phyloP scores from a whole-genome alignment of 2,329 filamentous ascomycete genomes.

The Diaporthe australafricana region DNA sequence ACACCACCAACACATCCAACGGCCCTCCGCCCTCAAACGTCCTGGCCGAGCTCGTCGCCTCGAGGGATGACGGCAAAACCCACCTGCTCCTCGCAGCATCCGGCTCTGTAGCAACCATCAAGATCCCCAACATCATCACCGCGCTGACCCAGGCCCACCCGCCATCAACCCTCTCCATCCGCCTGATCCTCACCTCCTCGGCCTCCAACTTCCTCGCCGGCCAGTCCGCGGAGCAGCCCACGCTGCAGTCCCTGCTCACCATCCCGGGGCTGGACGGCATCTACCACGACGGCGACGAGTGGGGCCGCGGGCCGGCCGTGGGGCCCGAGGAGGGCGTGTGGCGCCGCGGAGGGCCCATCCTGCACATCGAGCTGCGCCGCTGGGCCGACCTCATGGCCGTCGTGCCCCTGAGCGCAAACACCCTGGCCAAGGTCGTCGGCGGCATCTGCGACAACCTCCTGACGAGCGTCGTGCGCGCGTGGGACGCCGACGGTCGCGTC shows the following conservation, averaged over 20 bases:
- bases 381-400: conserved; percentile 86
- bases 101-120: conserved; percentile 86
- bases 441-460: conserved; percentile 85
- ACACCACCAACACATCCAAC: background rate
- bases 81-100: conserved; percentile 38
- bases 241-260: conserved; percentile 66
- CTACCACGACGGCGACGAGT: conserved; percentile 89
- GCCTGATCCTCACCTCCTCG: conserved; percentile 82
- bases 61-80: conserved; percentile 29
- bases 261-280: conserved; percentile 82
- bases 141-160: conserved; percentile 60
- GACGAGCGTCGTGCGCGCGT: conserved; percentile 81
- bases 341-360: conserved; percentile 80
- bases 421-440: conserved; percentile 83
- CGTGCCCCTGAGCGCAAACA: conserved; percentile 86
- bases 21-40: background rate
- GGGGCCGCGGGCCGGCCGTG: conserved; percentile 54
- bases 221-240: conserved; percentile 82
- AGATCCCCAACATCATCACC: conserved; percentile 75
- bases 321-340: conserved; percentile 70
- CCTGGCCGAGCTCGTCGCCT: conserved; percentile 28
- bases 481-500: conserved; percentile 79
- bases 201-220: conserved; percentile 81
- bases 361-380: conserved; percentile 89
- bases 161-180: conserved; percentile 75